These are phyloP conservation scores for Claviceps citrina DNA, from an alignment of 2,329 filamentous ascomycete species.

Conservation along the genomic window DNA sequence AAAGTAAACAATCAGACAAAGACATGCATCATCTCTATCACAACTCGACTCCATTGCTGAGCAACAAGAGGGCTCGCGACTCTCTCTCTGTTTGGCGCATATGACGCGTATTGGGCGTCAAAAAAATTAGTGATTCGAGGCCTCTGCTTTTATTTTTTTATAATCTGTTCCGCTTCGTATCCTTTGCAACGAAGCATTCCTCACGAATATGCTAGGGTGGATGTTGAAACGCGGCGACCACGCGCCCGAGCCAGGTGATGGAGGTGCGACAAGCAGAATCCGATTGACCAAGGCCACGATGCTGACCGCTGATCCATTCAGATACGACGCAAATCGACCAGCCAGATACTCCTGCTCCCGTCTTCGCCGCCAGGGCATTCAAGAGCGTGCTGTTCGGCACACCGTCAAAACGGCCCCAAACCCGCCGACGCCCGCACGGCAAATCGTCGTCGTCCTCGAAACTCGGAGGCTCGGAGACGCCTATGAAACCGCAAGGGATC, in stretches of 20 bases:
- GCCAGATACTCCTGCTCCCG: conserved; percentile 49
- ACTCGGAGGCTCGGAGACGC: conserved; percentile 25
- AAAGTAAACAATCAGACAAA: not conserved
- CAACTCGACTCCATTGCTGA: not conserved
- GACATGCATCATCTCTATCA: not conserved
- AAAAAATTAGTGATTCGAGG: too few relatives aligned
- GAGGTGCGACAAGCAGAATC: conserved; percentile 8
- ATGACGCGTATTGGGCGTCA: too few relatives aligned
- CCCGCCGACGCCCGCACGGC: conserved; percentile 12
- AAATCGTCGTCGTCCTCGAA: conserved; percentile 5
- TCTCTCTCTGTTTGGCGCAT: too few relatives aligned
- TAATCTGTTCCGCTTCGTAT: too few relatives aligned
- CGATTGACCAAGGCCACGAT: not conserved
- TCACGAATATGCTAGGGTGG: conserved; percentile 40
- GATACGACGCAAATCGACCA: conserved; percentile 36
- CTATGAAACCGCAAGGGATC: conserved; percentile 40
- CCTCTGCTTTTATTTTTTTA: too few relatives aligned
- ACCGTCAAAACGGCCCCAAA: conserved; percentile 26
- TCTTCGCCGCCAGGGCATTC: conserved; percentile 50
- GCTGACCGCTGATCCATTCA: conserved; percentile 7
- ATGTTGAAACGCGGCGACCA: conserved; percentile 33
- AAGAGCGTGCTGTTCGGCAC: conserved; percentile 50
- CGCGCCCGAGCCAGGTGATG: conserved; percentile 19
- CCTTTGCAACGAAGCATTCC: not conserved
- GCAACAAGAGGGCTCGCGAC: not conserved